Evolutionary conservation across 306 rosid species (phyloP), one percentile per base, ranked within the genome.

Genomic region (Cicer pinnatifidum): DNA sequence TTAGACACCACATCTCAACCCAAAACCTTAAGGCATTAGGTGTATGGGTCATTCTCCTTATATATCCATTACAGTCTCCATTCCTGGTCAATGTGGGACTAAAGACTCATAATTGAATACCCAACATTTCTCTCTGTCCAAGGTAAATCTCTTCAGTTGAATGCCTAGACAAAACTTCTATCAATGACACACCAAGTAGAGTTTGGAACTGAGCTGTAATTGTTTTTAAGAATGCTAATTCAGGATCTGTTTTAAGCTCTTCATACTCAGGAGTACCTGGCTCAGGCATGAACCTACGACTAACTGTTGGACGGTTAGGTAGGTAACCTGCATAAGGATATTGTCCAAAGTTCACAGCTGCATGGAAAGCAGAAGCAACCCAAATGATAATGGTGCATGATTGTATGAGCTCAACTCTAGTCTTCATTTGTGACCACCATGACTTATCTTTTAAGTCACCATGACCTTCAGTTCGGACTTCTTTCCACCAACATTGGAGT

Each of bases 201-300:
- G 99, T 89, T 83, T 94, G 96, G 57, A 90, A 84, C 70, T 91
- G 97, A 0, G 99, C 92, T 44, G 99, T 94, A 11, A 94, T 90
- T 56, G 97, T 94, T 81, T 91, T 91, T 38, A 94, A 71, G 85
- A 82, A 88, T 35, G 97, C 97, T 6, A 77, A 45, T 0, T 94
- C 93, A 13, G 96, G 97, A 69, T 87, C 44, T 2, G 77, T 7
- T 74, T 79, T 88, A 11, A 94, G 93, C 78, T 94, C 99, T 15
- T 46, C 82, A 35, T 77, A 90, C 66, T 91, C 99, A 0, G 83
- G 72, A 0, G 96, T 94, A 7, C 99, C 99, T 8, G 86, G 82
- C 88, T 91, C 97, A 0, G 99, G 99, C 97, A 94, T 88, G 90
- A 94, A 91, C 60, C 93, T 88, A 5, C 99, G 95, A 72, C 97